phyloP scores from a whole-genome alignment of 2,329 filamentous ascomycete species.

The Parastagonospora nodorum region DNA sequence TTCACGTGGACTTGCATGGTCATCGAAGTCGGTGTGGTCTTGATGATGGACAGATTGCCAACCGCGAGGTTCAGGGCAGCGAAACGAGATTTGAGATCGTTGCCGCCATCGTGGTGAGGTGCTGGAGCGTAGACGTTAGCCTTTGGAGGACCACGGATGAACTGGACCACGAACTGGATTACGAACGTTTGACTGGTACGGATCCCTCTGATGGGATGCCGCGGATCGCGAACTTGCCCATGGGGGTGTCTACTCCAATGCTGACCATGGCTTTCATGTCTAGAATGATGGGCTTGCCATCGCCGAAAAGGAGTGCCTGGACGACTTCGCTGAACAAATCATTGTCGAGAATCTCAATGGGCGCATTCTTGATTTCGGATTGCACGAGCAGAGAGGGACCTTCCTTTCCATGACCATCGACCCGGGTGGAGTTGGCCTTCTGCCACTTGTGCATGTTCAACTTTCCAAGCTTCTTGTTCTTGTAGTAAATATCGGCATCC shows the following conservation, averaged over 20 bases:
- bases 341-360: slow-evolving; percentile 79
- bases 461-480: slow-evolving; percentile 76
- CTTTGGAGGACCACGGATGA: slow-evolving; percentile 15
- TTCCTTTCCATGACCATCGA: slow-evolving; percentile 62
- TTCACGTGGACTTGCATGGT: slow-evolving; percentile 75
- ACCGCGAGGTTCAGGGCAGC: slow-evolving; percentile 64
- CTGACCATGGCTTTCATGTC: slow-evolving; percentile 81
- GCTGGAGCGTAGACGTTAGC: slow-evolving; percentile 44
- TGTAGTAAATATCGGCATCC: slow-evolving; percentile 79
- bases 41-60: slow-evolving; percentile 71
- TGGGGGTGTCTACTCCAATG: slow-evolving; percentile 77
- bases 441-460: slow-evolving; percentile 85
- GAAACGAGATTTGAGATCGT: slow-evolving; percentile 53
- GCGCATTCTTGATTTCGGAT: slow-evolving; percentile 77
- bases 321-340: slow-evolving; percentile 80
- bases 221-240: slow-evolving; percentile 81
- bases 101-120: slow-evolving; percentile 49
- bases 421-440: slow-evolving; percentile 75
- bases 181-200: slow-evolving; percentile 93
- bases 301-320: slow-evolving; percentile 78
- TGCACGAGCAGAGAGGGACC: slow-evolving; percentile 72
- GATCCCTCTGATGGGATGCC: slow-evolving; percentile 82
- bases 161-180: slow-evolving; percentile 55
- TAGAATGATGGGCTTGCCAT: slow-evolving; percentile 68
- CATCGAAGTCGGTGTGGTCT: slow-evolving; percentile 73